A percentile compares a stretch with the other conserved stretches of the same genome.
phyloP scores from a whole-genome alignment of 306 rosid genomes.

The Begonia peltatifolia region DNA sequence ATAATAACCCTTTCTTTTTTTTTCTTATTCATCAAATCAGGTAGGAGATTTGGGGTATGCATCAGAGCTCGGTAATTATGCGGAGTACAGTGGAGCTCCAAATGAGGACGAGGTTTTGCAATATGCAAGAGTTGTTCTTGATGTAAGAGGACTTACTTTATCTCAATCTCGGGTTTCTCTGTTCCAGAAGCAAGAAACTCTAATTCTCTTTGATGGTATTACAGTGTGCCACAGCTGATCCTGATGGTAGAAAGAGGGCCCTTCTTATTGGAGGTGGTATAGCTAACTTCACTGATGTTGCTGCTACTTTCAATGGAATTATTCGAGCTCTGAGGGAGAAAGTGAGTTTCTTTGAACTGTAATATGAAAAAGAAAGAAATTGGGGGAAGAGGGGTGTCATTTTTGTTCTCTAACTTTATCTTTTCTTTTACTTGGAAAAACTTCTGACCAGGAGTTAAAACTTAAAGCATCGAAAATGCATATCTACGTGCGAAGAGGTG shows the following conservation, averaged over 20 bases:
- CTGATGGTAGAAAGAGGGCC: constrained; percentile 81
- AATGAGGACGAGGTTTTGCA: constrained; percentile 90
- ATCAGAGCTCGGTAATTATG: constrained; percentile 90
- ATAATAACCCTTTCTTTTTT: no score
- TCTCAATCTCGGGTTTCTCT: constrained; percentile 8
- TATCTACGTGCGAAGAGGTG: constrained; percentile 74
- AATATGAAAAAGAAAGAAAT: not conserved
- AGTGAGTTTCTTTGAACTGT: constrained; percentile 19
- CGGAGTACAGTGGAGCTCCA: constrained; percentile 94
- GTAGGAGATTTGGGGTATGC: constrained; percentile 94
- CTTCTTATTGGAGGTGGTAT: constrained; percentile 88
- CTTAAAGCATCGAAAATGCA: constrained; percentile 73
- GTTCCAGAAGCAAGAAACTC: constrained; percentile 1
- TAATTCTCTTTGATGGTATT: constrained; percentile 12
- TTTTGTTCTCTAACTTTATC: constrained; percentile 8
- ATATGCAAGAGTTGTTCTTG: constrained; percentile 75
- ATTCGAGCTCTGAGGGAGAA: constrained; percentile 70
- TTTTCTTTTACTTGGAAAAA: constrained; percentile 3
- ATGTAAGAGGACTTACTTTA: constrained; percentile 30
- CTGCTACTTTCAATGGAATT: constrained; percentile 75
- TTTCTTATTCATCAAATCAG: constrained; percentile 11
- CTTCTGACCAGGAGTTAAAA: constrained; percentile 41
- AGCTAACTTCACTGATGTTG: constrained; percentile 86
- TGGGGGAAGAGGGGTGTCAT: not conserved
- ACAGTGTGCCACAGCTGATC: constrained; percentile 79